A percentile compares a stretch with the other conserved stretches of the same genome.
Conservation (phyloP, 176 grass and related monocot species). For the Zea luxurians region DNA sequence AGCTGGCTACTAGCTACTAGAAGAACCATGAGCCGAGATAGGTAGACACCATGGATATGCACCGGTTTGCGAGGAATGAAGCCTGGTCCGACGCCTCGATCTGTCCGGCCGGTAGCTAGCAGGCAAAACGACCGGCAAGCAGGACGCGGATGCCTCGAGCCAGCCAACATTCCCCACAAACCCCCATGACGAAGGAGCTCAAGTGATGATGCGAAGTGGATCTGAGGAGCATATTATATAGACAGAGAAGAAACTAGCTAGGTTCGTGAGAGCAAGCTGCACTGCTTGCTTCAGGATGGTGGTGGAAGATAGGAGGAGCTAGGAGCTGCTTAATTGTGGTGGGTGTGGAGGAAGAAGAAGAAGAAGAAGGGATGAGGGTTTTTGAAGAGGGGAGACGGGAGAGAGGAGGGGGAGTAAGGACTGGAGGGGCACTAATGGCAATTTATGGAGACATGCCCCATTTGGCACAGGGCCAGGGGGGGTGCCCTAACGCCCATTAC, state of each 20-base stretch:
- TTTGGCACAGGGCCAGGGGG: constrained; percentile 44
- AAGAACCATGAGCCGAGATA: neutral
- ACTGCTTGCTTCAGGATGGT: neutral
- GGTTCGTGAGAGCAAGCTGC: neutral
- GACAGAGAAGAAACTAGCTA: neutral
- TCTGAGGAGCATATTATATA: constrained; percentile 23
- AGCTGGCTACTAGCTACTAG: neutral
- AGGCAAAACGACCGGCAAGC: too few species aligned
- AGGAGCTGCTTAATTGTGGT: neutral
- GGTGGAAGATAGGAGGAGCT: too few species aligned
- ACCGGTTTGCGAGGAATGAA: constrained; percentile 85
- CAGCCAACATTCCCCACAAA: constrained; percentile 97
- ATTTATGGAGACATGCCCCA: constrained; percentile 82
- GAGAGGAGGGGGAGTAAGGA: constrained; percentile 2
- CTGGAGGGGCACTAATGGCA: constrained; percentile 47
- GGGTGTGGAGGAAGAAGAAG: constrained; percentile 17
- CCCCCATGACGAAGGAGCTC: constrained; percentile 33
- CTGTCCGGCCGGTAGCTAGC: neutral
- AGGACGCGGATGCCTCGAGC: constrained; percentile 66
- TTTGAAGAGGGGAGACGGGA: constrained; percentile 36
- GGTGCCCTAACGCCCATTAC: constrained; percentile 46
- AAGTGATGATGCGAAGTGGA: neutral
- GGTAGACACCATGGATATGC: constrained; percentile 43
- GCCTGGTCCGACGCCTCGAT: constrained; percentile 84
- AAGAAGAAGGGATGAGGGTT: constrained; percentile 25